Conservation (phyloP, 805 yeast species). For the Candida incommunis region DNA sequence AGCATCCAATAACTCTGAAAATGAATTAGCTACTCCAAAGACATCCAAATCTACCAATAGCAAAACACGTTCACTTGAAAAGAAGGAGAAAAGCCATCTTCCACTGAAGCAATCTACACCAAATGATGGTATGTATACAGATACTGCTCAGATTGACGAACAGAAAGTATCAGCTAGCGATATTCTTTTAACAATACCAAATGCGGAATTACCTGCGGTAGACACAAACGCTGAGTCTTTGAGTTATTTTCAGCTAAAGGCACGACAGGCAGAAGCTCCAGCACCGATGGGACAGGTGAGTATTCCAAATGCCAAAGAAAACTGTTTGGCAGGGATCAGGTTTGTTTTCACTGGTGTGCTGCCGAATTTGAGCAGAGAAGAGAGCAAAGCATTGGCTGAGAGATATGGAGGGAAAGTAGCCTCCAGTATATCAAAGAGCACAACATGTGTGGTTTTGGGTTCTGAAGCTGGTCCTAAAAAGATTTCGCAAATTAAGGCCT, state of each 20-base stretch:
- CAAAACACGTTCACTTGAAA: too few species aligned
- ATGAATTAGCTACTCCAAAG: too few species aligned
- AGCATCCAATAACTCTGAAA: too few species aligned
- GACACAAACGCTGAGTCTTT: constrained; percentile 36
- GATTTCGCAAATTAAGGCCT: constrained; percentile 59
- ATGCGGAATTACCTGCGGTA: constrained; percentile 46
- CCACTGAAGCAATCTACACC: too few species aligned
- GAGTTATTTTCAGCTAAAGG: constrained; percentile 44
- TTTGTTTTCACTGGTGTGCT: constrained; percentile 88
- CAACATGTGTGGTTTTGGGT: constrained; percentile 82
- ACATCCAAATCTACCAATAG: too few species aligned
- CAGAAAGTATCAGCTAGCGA: constrained; percentile 34
- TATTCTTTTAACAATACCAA: constrained; percentile 51
- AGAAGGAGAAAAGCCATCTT: too few species aligned
- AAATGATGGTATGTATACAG: too few species aligned
- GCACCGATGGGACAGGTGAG: constrained; percentile 18
- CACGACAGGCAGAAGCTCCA: constrained; percentile 23
- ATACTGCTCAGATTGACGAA: too few species aligned
- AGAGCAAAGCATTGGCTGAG: constrained; percentile 63
- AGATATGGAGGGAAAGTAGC: constrained; percentile 82
- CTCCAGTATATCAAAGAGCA: constrained; percentile 69
- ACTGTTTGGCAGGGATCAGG: constrained; percentile 78
- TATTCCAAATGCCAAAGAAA: constrained; percentile 70
- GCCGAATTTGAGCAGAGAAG: constrained; percentile 65
- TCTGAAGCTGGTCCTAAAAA: constrained; percentile 97